phyloP scores from a whole-genome alignment of 768 basidiomycete genomes.

The Naganishia vaughanmartiniae region DNA sequence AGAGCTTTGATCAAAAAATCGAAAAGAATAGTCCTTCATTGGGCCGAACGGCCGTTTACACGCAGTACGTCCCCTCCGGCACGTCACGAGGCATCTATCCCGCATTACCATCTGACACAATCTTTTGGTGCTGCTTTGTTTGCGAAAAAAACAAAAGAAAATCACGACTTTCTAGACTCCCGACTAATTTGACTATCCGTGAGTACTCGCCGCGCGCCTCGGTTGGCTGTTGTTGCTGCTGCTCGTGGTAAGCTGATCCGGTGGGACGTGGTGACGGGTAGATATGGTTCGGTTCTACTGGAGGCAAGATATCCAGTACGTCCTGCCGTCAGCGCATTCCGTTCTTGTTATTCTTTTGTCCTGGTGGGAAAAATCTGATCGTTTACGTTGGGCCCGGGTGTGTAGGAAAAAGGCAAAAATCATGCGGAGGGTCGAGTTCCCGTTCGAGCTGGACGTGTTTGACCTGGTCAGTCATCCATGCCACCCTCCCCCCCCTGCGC shows the following conservation, averaged over 20 bases:
- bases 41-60: slow-evolving; percentile 76
- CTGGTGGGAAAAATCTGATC: slow-evolving; percentile 26
- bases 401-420: slow-evolving; percentile 77
- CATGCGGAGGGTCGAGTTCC: slow-evolving; percentile 91
- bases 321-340: neutral
- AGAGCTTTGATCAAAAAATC: slow-evolving; percentile 84
- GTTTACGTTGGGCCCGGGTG: neutral
- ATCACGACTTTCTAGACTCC: slow-evolving; percentile 77
- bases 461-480: slow-evolving; percentile 59
- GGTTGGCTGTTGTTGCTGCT: neutral
- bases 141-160: too few relatives aligned
- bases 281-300: slow-evolving; percentile 87
- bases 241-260: neutral
- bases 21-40: slow-evolving; percentile 79
- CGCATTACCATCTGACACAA: neutral
- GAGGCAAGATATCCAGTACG: slow-evolving; percentile 70
- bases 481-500: neutral
- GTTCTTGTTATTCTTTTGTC: too few relatives aligned
- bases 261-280: neutral
- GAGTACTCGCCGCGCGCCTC: slow-evolving; percentile 1
- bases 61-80: slow-evolving; percentile 53
- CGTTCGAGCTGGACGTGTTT: slow-evolving; percentile 77
- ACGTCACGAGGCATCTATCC: too few relatives aligned
- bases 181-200: slow-evolving; percentile 58
- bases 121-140: too few relatives aligned